Evolutionary conservation across 225 moss, liverwort and hornwort genomes (phyloP).

Genomic region (Ulota crispa): DNA sequence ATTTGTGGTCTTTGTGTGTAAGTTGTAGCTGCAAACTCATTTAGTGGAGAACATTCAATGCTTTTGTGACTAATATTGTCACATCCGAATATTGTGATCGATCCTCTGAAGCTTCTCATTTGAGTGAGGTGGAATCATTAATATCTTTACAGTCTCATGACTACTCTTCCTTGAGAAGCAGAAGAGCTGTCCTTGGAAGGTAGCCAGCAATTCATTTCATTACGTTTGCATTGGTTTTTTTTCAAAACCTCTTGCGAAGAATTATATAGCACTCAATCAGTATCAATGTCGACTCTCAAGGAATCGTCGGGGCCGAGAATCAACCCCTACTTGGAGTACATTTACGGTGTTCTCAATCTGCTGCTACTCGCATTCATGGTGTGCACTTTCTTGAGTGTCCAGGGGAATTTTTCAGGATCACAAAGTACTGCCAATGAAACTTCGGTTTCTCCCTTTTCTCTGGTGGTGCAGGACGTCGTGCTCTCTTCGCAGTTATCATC

Average conservation of each 20-base stretch:
- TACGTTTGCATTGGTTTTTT: constrained; percentile 10
- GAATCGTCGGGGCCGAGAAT: constrained; percentile 37
- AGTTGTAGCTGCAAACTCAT: background rate
- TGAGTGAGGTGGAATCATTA: background rate
- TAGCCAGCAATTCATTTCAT: background rate
- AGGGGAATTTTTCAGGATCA: constrained; percentile 6
- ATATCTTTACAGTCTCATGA: background rate
- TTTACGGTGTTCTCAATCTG: constrained; percentile 46
- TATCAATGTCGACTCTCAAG: constrained; percentile 43
- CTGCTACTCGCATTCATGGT: constrained; percentile 36
- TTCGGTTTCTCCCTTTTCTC: background rate
- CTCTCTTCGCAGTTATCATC: background rate
- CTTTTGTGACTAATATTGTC: constrained; percentile 20
- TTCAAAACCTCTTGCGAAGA: background rate
- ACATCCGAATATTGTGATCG: background rate
- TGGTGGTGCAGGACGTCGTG: background rate
- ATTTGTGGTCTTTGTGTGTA: background rate
- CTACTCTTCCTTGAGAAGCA: background rate
- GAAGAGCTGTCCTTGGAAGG: background rate
- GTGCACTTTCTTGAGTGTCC: constrained; percentile 30
- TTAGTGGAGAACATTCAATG: too few species aligned
- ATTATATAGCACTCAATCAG: background rate
- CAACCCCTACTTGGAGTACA: constrained; percentile 39
- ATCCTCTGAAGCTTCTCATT: background rate
- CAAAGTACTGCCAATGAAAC: background rate